Percentiles rank a stretch among this genome's conserved stretches.
These are phyloP conservation scores for Pichia rugopelliculosa DNA, from an alignment of 805 yeast species.

Conservation along the genomic window DNA sequence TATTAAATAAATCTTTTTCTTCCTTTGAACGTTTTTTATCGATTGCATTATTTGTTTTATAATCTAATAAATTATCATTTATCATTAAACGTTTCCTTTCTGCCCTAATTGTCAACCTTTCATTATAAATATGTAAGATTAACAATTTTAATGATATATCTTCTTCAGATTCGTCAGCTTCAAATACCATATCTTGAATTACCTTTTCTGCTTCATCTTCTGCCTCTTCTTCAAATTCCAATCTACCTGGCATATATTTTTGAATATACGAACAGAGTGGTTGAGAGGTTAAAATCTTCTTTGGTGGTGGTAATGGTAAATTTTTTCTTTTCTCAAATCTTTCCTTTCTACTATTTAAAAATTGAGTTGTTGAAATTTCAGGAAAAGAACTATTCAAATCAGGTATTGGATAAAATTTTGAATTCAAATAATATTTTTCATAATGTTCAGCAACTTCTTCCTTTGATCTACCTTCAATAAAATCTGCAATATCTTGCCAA, in stretches of 20 bases:
- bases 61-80: constrained; percentile 73
- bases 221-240: constrained; percentile 93
- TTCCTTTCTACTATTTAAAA: constrained; percentile 56
- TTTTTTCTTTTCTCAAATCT: constrained; percentile 69
- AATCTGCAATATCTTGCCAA: constrained; percentile 98
- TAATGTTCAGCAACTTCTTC: constrained; percentile 91
- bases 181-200: constrained; percentile 92
- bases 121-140: constrained; percentile 81
- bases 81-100: constrained; percentile 82
- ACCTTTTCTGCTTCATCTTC: constrained; percentile 95
- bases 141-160: constrained; percentile 88
- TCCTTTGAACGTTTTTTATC: constrained; percentile 88
- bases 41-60: constrained; percentile 66
- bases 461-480: constrained; percentile 83
- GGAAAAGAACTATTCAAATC: constrained; percentile 67
- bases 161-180: constrained; percentile 80
- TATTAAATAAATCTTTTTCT: constrained; percentile 73
- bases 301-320: constrained; percentile 75
- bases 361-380: constrained; percentile 56
- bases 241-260: constrained; percentile 97
- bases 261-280: constrained; percentile 97
- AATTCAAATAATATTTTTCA: constrained; percentile 57
- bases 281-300: constrained; percentile 83
- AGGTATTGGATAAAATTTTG: constrained; percentile 80
- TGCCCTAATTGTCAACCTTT: constrained; percentile 83